These are phyloP conservation scores for Aureobasidium uvarum DNA, from an alignment of 2,329 filamentous ascomycete genomes.

Conservation along the genomic window DNA sequence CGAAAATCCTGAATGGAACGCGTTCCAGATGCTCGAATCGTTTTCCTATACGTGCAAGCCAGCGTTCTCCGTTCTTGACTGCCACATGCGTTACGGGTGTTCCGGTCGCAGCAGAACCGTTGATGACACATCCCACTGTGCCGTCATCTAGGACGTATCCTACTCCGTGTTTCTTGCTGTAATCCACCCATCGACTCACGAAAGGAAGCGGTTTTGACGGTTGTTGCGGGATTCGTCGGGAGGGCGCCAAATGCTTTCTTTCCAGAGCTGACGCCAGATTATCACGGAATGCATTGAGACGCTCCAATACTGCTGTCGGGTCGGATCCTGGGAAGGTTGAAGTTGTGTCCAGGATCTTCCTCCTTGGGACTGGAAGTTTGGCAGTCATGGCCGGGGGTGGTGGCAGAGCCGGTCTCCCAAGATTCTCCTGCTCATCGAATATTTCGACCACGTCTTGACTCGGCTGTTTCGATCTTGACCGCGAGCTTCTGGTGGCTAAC, in stretches of 20 bases:
- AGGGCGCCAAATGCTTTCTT: slow-evolving; percentile 43
- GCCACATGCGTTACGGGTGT: slow-evolving; percentile 70
- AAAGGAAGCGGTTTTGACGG: slow-evolving; percentile 47
- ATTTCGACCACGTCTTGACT: slow-evolving; percentile 39
- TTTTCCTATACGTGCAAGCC: slow-evolving; percentile 53
- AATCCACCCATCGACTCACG: slow-evolving; percentile 80
- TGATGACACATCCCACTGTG: slow-evolving; percentile 66
- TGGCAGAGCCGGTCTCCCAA: slow-evolving; percentile 32
- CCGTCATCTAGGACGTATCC: slow-evolving; percentile 82
- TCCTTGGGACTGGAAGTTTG: slow-evolving; percentile 34
- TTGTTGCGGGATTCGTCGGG: slow-evolving; percentile 32
- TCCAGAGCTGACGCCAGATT: slow-evolving; percentile 48
- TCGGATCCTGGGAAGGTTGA: slow-evolving; percentile 42
- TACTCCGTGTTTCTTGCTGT: slow-evolving; percentile 81
- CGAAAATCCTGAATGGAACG: slow-evolving; percentile 66
- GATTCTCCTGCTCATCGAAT: slow-evolving; percentile 35
- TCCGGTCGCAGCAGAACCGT: slow-evolving; percentile 42
- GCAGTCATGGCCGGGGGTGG: slow-evolving; percentile 35
- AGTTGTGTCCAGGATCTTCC: slow-evolving; percentile 29
- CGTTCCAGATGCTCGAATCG: slow-evolving; percentile 59
- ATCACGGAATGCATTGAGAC: slow-evolving; percentile 47
- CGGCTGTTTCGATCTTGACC: slow-evolving; percentile 29
- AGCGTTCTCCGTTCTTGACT: slow-evolving; percentile 67
- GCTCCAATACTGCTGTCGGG: slow-evolving; percentile 46
- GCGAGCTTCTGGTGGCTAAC: slow-evolving; percentile 26